phyloP scores from a whole-genome alignment of 495 filamentous ascomycete genomes.

The Penicillium atrosanguineum region DNA sequence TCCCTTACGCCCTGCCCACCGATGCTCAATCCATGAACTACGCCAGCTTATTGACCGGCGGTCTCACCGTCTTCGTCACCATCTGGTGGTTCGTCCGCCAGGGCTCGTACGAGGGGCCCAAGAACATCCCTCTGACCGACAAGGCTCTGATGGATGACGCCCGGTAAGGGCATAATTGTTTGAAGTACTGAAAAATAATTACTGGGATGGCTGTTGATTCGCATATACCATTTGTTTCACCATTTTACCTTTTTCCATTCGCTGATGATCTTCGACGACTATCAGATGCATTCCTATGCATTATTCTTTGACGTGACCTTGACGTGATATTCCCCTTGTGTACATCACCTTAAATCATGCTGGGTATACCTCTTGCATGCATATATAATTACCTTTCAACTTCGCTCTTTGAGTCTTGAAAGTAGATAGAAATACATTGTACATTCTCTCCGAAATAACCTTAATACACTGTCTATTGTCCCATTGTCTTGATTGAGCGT shows the following conservation, averaged over 20 bases:
- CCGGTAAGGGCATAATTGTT: slow-evolving; percentile 14
- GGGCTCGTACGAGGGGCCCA: slow-evolving; percentile 35
- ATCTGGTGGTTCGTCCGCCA: slow-evolving; percentile 41
- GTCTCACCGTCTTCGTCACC: slow-evolving; percentile 48
- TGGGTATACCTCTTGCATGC: slow-evolving; percentile 7
- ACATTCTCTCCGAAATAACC: background rate
- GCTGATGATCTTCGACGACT: slow-evolving; percentile 13
- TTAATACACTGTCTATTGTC: background rate
- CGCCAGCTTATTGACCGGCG: slow-evolving; percentile 62
- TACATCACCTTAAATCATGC: slow-evolving; percentile 16
- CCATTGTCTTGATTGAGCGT: background rate
- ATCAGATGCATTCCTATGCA: slow-evolving; percentile 5
- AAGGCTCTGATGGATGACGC: slow-evolving; percentile 29
- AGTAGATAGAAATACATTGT: background rate
- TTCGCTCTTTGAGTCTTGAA: background rate
- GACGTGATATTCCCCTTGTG: slow-evolving; percentile 13
- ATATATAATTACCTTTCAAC: slow-evolving; percentile 1
- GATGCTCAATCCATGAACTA: slow-evolving; percentile 66
- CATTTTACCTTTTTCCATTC: slow-evolving; percentile 8
- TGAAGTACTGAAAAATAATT: background rate
- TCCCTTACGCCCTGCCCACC: slow-evolving; percentile 62
- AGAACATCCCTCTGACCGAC: slow-evolving; percentile 38
- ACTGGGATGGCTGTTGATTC: slow-evolving; percentile 2
- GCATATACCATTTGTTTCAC: slow-evolving; percentile 13
- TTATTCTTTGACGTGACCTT: slow-evolving; percentile 7